These are phyloP conservation scores for Pythium graminicola DNA, from an alignment of 352 stramenopile genomes.

Conservation along the genomic window DNA sequence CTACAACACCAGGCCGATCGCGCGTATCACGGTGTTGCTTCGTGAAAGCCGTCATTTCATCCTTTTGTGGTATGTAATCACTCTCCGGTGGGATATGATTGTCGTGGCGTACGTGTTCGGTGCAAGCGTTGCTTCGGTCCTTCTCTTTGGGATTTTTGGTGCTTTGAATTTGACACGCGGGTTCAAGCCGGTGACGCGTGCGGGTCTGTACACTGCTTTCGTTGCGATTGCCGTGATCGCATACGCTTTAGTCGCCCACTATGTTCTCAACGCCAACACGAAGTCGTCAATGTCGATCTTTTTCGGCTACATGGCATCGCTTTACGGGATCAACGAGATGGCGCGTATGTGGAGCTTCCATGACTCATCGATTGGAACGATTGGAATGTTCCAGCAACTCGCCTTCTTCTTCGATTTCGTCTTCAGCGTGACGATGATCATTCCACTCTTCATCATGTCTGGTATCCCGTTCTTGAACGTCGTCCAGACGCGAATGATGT, in stretches of 20 bases:
- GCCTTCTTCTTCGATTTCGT: conserved; percentile 86
- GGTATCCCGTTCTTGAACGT: conserved; percentile 83
- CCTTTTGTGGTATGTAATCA: conserved; percentile 82
- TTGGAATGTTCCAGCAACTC: conserved; percentile 70
- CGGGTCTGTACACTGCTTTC: conserved; percentile 41
- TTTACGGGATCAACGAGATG: conserved; percentile 85
- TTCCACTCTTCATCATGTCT: conserved; percentile 73
- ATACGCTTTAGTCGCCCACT: conserved; percentile 46
- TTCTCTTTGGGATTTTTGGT: conserved; percentile 49
- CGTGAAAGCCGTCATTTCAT: conserved; percentile 76
- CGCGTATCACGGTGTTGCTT: conserved; percentile 66
- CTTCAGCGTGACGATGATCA: conserved; percentile 64
- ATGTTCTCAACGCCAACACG: conserved; percentile 31
- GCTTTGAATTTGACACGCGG: conserved; percentile 28
- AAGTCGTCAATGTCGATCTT: conserved; percentile 54
- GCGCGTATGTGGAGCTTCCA: conserved; percentile 78
- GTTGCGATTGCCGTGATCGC: conserved; percentile 31
- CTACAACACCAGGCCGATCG: conserved; percentile 63
- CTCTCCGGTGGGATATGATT: conserved; percentile 50
- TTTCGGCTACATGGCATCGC: conserved; percentile 65
- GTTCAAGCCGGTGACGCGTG: conserved; percentile 36
- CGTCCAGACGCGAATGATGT: conserved; percentile 88
- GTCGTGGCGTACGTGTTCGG: conserved; percentile 52
- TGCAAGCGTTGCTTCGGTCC: conserved; percentile 44
- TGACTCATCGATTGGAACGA: conserved; percentile 48